Conservation (phyloP, 208 protist genomes). For the Acanthamoeba culbertsoni region DNA sequence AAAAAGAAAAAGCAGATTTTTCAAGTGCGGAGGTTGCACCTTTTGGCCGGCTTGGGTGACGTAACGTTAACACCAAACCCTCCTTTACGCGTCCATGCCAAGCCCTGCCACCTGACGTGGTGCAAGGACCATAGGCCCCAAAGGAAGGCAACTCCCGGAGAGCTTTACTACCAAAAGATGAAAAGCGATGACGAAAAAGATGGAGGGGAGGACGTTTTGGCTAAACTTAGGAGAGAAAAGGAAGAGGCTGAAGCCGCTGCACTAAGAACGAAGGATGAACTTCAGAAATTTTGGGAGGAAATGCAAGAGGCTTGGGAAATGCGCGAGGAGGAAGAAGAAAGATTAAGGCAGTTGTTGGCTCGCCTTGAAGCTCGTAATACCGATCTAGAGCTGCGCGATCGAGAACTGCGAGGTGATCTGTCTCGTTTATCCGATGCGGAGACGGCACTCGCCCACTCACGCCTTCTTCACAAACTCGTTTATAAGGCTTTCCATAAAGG, state of each 20-base stretch:
- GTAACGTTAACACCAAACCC: too few relatives aligned
- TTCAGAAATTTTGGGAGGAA: background rate
- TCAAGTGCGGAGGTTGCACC: too few relatives aligned
- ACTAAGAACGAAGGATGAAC: background rate
- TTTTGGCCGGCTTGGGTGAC: too few relatives aligned
- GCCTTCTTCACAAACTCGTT: background rate
- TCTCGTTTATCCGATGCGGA: background rate
- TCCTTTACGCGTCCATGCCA: too few relatives aligned
- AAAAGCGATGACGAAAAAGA: background rate
- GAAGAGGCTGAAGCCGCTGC: background rate
- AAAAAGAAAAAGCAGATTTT: too few relatives aligned
- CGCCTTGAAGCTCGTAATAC: background rate
- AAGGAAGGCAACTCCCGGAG: too few relatives aligned
- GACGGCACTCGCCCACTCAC: background rate
- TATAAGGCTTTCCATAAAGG: slow-evolving; percentile 47
- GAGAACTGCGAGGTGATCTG: background rate
- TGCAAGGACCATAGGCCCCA: too few relatives aligned
- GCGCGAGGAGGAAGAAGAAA: background rate
- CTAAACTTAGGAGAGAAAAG: background rate
- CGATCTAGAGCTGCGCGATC: background rate
- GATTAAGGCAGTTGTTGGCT: background rate
- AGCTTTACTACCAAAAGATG: background rate
- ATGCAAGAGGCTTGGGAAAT: slow-evolving; percentile 28
- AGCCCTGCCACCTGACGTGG: too few relatives aligned
- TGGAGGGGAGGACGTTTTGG: background rate